Evolutionary conservation across 208 protist species (phyloP).

Genomic region (Wallacemonas collosoma): DNA sequence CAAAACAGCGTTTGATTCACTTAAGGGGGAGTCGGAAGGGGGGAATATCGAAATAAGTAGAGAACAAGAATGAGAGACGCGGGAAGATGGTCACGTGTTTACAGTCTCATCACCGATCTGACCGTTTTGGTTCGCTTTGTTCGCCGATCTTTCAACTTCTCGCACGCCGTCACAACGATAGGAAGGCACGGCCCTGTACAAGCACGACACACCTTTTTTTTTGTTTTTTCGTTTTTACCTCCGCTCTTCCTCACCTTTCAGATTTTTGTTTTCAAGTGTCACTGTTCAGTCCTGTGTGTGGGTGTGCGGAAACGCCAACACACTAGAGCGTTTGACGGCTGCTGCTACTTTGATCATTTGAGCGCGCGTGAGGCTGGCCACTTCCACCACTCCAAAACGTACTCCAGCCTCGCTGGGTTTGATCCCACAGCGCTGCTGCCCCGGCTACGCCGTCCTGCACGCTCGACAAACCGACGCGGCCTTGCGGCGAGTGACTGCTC

Average conservation of each 20-base stretch:
- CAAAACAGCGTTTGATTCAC: too few species aligned
- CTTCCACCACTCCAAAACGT: constrained; percentile 9
- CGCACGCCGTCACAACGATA: too few species aligned
- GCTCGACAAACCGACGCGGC: constrained; percentile 9
- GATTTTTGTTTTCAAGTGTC: not conserved
- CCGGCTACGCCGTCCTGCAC: not conserved
- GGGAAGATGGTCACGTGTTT: too few species aligned
- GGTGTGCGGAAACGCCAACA: not conserved
- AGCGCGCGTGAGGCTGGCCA: not conserved
- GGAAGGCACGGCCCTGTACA: too few species aligned
- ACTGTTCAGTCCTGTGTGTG: not conserved
- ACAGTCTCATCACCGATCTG: too few species aligned
- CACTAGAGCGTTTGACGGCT: constrained; percentile 1
- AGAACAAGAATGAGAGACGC: too few species aligned
- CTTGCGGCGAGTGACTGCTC: not conserved
- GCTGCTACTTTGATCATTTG: not conserved
- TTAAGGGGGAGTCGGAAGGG: too few species aligned
- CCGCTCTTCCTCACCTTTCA: not conserved
- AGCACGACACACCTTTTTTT: too few species aligned
- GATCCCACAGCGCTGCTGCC: constrained; percentile 13
- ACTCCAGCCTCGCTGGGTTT: constrained; percentile 18
- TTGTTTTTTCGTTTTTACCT: too few species aligned
- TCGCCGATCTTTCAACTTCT: too few species aligned
- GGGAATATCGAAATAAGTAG: too few species aligned
- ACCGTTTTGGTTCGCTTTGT: too few species aligned